Conservation (phyloP, 805 yeast genomes). For the Nakazawaea anatomiae region DNA sequence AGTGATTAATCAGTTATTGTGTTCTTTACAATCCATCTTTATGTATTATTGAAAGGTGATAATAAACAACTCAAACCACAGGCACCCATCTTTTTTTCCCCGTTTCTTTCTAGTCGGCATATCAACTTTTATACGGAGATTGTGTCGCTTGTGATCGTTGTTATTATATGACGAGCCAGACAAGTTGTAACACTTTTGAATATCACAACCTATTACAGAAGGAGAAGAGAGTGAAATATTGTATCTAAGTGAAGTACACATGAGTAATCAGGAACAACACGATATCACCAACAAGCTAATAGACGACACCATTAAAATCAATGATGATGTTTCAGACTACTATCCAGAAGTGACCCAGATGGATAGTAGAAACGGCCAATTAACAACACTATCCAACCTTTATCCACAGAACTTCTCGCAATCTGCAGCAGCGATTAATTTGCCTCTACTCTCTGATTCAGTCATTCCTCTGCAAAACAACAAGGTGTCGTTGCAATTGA, state of each 20-base stretch:
- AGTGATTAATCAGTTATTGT: too few species aligned
- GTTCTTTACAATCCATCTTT: too few species aligned
- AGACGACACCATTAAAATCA: not conserved
- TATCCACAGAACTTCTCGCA: not conserved
- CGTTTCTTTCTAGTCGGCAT: too few species aligned
- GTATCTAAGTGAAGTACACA: not conserved
- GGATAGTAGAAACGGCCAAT: not conserved
- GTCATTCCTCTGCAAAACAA: not conserved
- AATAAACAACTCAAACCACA: too few species aligned
- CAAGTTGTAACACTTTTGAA: not conserved
- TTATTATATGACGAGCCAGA: not conserved
- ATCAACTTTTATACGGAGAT: too few species aligned
- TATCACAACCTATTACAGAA: not conserved
- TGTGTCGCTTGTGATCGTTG: too few species aligned
- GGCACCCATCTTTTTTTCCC: too few species aligned
- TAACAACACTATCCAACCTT: slow-evolving; percentile 2
- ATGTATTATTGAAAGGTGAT: too few species aligned
- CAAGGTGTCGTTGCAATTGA: not conserved
- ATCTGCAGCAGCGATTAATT: not conserved
- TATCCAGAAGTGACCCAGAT: not conserved
- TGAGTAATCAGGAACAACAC: not conserved
- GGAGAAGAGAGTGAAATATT: not conserved
- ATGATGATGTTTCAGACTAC: not conserved
- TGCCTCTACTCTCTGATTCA: slow-evolving; percentile 5
- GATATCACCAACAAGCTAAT: not conserved